Evolutionary conservation across 805 yeast species (phyloP), one percentile per base, ranked within the genome.

Genomic region (Saturnispora kantuleensis): DNA sequence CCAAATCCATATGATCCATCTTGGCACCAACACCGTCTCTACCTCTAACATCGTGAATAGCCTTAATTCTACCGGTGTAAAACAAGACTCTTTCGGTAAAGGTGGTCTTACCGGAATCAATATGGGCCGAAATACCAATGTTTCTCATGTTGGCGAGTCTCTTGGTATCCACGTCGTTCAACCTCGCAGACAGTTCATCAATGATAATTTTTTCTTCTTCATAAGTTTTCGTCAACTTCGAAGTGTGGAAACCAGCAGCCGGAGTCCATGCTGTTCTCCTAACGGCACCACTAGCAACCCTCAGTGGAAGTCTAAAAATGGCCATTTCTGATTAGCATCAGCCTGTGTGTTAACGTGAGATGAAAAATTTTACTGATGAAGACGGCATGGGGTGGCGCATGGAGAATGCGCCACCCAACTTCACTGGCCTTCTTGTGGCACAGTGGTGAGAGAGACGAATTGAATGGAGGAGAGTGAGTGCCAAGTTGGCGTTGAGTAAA

Each of bases 1-100:
- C 98, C 54, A 93, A 73, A 56, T 93, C 98, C 98, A 93, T 93
- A 49, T 89, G 90, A 66, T 93, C 98, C 99, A 93, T 93, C 69
- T 89, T 93, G 46, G 99, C 99, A 49, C 99, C 99, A 47, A 93
- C 97, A 53, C 88, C 81, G 63, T 93, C 98, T 58, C 93, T 79
- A 39, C 98, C 98, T 63, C 98, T 76, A 38, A 85, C 97, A 66
- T 89, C 97, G 60, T 89, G 97, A 57, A 89, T 90, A 28, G 95
- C 95, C 60, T 89, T 86, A 64, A 93, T 93, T 61, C 98, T 77
- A 48, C 98, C 98, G 2, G 98, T 93, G 63, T 93, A 93, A 67
- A 77, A 93, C 56, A 93, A 68, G 30, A 93, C 98, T 63, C 98
- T 84, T 67, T 93, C 98, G 12, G 97, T 93, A 66, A 93, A 93